A percentile compares a stretch with the other conserved stretches of the same genome.
Conservation (phyloP, 176 grass and related monocot genomes). For the Guadua angustifolia region DNA sequence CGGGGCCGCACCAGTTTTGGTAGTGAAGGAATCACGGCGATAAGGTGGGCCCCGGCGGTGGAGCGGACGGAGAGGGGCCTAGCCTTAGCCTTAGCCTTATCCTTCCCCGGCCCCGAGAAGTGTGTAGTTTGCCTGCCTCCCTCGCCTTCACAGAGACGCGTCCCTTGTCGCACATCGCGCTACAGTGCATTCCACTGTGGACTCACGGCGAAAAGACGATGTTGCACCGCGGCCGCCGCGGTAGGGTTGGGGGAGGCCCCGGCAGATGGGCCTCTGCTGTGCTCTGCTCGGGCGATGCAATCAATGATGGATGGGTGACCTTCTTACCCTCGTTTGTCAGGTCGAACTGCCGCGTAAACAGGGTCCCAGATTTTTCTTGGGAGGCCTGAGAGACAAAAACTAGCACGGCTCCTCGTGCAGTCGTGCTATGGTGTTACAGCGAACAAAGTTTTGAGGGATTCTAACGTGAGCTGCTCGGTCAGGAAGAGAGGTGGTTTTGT, state of each 20-base stretch:
- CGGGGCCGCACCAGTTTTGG: background rate
- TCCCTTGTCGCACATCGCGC: background rate
- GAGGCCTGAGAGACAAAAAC: background rate
- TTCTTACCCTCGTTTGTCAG: background rate
- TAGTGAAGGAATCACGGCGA: constrained; percentile 42
- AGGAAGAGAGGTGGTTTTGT: background rate
- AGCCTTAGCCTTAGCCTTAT: background rate
- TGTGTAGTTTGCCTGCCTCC: background rate
- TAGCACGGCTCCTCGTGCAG: background rate
- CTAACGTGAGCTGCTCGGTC: too few relatives aligned
- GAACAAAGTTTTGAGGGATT: too few relatives aligned
- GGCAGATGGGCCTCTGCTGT: too few relatives aligned
- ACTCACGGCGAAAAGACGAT: background rate
- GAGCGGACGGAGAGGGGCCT: too few relatives aligned
- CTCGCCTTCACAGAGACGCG: background rate
- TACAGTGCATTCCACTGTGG: background rate
- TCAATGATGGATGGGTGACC: too few relatives aligned
- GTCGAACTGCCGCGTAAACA: constrained; percentile 28
- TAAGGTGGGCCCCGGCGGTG: constrained; percentile 37
- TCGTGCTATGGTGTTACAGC: too few relatives aligned
- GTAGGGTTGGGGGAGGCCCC: too few relatives aligned
- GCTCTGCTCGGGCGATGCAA: too few relatives aligned
- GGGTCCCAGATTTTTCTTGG: background rate
- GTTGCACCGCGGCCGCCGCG: background rate
- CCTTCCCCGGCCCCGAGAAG: background rate